Evolutionary conservation across 768 basidiomycete genomes (phyloP), one percentile per base, ranked within the genome.

Genomic region (Lentinula raphanica): DNA sequence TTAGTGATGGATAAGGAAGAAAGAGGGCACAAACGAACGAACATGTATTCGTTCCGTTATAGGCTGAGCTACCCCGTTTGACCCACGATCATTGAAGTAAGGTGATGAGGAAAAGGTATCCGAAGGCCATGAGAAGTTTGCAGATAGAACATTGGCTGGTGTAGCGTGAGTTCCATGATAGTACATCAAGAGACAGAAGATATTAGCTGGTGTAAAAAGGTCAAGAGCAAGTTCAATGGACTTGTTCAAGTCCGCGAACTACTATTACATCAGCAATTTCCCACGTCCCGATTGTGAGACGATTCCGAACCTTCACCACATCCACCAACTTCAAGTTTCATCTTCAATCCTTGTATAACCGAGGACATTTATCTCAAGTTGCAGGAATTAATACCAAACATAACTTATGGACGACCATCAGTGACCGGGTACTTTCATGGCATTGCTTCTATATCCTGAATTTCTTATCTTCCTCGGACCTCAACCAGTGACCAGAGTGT

Each of bases 11-110:
- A 19, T 15, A 35, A 58, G 42, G 11, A 17, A 21, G 13, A 35
- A 19, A 40, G 19, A 38, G 35, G 21, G 13, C 45, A 74, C 84
- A 67, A 74, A 90, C 90, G 13, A 44, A 74, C 84, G 67, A 74
- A 90, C 90, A 69, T 90, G 83, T 29, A 92, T 82, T 27, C 80
- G 78, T 68, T 92, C 86, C n/a, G 87, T 85, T 59, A 92, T 88
- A 44, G 90, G 89, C 64, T 90, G 82, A 8, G 91, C 87, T 48
- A 79, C 80, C 1, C 88, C 90, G 66, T 87, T 77, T 8, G 70
- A 59, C 2, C 90, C 90, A 57, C 89, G 80, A 66, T 92, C 89
- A 61, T 83, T 82, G 66, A 93, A 92, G 72, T 89, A 90, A 2
- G 86, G 72, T 11, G 83, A 77, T 25, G 86, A 77, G 0, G 90